Evolutionary conservation across 2,329 filamentous ascomycete species (phyloP).

Genomic region (Penicillium sp.): DNA sequence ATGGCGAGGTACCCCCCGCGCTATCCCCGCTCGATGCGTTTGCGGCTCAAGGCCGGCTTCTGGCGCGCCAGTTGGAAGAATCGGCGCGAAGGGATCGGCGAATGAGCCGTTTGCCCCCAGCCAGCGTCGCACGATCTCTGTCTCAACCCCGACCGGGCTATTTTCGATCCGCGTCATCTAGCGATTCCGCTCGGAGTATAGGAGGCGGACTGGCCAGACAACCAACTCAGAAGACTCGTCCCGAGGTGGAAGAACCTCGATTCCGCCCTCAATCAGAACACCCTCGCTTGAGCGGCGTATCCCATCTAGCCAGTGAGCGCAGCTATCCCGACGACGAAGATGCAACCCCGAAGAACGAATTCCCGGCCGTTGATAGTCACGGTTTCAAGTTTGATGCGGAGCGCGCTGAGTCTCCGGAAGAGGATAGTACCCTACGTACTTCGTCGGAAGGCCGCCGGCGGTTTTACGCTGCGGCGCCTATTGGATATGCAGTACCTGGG

Average conservation of each 20-base stretch:
- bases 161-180: constrained; percentile 75
- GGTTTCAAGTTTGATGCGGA: constrained; percentile 30
- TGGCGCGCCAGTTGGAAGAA: constrained; percentile 86
- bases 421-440: constrained; percentile 25
- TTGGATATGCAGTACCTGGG: constrained; percentile 20
- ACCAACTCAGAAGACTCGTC: constrained; percentile 45
- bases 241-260: constrained; percentile 50
- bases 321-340: constrained; percentile 46
- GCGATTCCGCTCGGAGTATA: constrained; percentile 42
- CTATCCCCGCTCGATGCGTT: constrained; percentile 95
- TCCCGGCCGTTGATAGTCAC: constrained; percentile 25
- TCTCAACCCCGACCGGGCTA: constrained; percentile 78
- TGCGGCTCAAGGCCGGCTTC: constrained; percentile 83
- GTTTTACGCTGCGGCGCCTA: constrained; percentile 26
- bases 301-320: constrained; percentile 41
- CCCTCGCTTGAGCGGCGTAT: constrained; percentile 70
- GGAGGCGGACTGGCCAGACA: constrained; percentile 34
- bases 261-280: constrained; percentile 74
- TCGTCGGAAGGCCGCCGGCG: constrained; percentile 25
- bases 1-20: constrained; percentile 79
- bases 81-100: constrained; percentile 74
- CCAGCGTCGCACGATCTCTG: constrained; percentile 81
- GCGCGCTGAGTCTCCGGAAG: constrained; percentile 41
- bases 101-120: constrained; percentile 82
- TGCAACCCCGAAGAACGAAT: constrained; percentile 33